Base-by-base conservation (phyloP, 2,329 filamentous ascomycete species). In the Pseudogymnoascus verrucosus region DNA sequence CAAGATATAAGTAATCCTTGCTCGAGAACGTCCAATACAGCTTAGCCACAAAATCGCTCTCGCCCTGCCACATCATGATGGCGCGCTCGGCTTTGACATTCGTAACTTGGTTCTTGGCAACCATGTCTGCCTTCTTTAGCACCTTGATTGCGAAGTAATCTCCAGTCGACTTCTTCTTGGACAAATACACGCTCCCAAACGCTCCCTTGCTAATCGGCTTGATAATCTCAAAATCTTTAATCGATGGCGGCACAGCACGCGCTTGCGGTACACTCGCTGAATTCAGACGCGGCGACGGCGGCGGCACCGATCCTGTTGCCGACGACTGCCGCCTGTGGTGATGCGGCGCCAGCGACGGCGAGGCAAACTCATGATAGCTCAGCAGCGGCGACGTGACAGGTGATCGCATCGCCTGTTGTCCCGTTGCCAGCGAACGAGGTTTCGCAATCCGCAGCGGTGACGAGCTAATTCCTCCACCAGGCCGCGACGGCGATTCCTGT, bases 21-120 rank as follows among this genome's bases (percentile, higher is more conserved):
- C 93, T 99, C 3, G 95, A 96, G 73, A 99, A 99, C 0, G 95
- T 99, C 96, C 96, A 99, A 78, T 98, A 99, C 11, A 99, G 83
- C 78, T 99, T 99, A 26, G 95, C 95, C 64, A 99, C 95, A 74
- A 99, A 99, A 65, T 99, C 95, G 74, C 96, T 99, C 76, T 98
- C 92, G 21, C 95, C 95, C 78, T 99, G 95, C 91, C 95, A 98
- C 95, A 99, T 99, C 95, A 99, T 98, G 73, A 99, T 99, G 21
- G 96, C 96, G 68, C 95, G 86, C 77, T 99, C 95, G 7, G 96
- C 95, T 77, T 99, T 98, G 72, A 99, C 95, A 72, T 99, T 99
- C 69, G 95, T 96, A 69, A 99, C 93, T 74, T 99, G 95, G 74
- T 99, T 99, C 77, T 99, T 99, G 66, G 95, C 95, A 67, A 99